Percentiles rank a stretch among this genome's conserved stretches.
phyloP scores from a whole-genome alignment of 345 rosid genomes.

The Psidium friedrichsthalianum region DNA sequence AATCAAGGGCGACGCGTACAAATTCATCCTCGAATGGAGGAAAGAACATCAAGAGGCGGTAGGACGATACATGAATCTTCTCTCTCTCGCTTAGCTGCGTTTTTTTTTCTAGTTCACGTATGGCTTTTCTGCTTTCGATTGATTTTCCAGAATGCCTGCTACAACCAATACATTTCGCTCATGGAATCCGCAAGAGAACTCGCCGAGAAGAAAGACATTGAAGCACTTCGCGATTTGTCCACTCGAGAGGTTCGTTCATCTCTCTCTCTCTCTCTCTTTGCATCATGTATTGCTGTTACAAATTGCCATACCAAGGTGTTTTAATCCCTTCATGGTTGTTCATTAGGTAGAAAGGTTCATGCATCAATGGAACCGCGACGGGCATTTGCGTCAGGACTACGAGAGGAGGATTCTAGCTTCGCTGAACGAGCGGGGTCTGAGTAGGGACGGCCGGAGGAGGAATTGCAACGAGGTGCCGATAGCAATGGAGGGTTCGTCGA shows the following conservation, averaged over 20 bases:
- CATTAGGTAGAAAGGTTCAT: not conserved
- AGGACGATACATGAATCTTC: not conserved
- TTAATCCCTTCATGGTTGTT: not conserved
- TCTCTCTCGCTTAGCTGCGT: not conserved
- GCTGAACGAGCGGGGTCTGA: not conserved
- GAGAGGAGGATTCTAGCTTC: not conserved
- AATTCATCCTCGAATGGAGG: not conserved
- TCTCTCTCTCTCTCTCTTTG: not conserved
- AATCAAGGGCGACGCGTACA: not conserved
- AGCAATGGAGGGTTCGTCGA: not conserved
- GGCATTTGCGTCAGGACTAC: not conserved
- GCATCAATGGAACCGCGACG: not conserved
- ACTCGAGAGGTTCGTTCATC: not conserved
- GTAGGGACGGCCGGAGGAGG: not conserved
- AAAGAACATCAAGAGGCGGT: not conserved
- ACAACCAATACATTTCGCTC: not conserved
- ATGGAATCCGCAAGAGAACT: not conserved
- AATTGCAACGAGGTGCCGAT: not conserved
- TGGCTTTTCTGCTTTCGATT: not conserved
- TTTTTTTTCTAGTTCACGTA: not conserved
- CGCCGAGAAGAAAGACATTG: not conserved
- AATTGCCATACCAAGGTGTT: not conserved
- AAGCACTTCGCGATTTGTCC: not conserved
- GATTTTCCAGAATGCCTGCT: not conserved
- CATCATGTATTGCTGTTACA: not conserved